Evolutionary conservation across 495 filamentous ascomycete species (phyloP).

Genomic region (Monascus purpureus): DNA sequence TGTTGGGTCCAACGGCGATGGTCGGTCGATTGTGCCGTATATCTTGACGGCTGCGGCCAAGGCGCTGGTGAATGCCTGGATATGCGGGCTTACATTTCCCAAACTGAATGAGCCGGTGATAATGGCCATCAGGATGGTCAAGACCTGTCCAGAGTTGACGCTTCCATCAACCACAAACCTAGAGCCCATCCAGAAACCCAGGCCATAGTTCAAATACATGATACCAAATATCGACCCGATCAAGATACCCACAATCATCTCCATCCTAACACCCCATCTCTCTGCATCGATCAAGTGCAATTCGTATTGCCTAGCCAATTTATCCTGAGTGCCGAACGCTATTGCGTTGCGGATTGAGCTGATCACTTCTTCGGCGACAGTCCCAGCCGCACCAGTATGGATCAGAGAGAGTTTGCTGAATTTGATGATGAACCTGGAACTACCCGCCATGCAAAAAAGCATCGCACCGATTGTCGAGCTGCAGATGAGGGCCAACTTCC

Average conservation of each 20-base stretch:
- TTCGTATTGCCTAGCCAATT: slow-evolving; percentile 76
- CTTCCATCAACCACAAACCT: slow-evolving; percentile 56
- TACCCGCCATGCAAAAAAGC: slow-evolving; percentile 55
- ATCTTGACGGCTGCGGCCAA: slow-evolving; percentile 82
- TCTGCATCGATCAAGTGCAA: slow-evolving; percentile 56
- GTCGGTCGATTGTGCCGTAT: slow-evolving; percentile 78
- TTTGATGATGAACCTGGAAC: slow-evolving; percentile 61
- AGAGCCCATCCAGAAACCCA: slow-evolving; percentile 93
- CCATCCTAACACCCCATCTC: slow-evolving; percentile 61
- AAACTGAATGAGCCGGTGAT: slow-evolving; percentile 87
- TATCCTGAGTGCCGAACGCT: slow-evolving; percentile 85
- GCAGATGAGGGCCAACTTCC: slow-evolving; percentile 73
- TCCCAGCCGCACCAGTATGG: slow-evolving; percentile 72
- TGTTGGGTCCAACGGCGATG: slow-evolving; percentile 75
- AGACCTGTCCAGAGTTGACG: slow-evolving; percentile 34
- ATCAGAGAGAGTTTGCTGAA: slow-evolving; percentile 64
- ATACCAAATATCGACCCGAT: slow-evolving; percentile 68
- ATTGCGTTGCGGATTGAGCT: slow-evolving; percentile 87
- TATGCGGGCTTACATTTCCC: slow-evolving; percentile 76
- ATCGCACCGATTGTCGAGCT: slow-evolving; percentile 64
- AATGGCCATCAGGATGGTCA: slow-evolving; percentile 79
- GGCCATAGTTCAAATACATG: slow-evolving; percentile 77
- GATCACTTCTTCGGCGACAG: slow-evolving; percentile 87
- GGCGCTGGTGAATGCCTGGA: slow-evolving; percentile 68
- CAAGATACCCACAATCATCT: slow-evolving; percentile 58